Evolutionary conservation across 2,329 filamentous ascomycete species (phyloP), one percentile per base, ranked within the genome.

Genomic region (Colletotrichum siamense): DNA sequence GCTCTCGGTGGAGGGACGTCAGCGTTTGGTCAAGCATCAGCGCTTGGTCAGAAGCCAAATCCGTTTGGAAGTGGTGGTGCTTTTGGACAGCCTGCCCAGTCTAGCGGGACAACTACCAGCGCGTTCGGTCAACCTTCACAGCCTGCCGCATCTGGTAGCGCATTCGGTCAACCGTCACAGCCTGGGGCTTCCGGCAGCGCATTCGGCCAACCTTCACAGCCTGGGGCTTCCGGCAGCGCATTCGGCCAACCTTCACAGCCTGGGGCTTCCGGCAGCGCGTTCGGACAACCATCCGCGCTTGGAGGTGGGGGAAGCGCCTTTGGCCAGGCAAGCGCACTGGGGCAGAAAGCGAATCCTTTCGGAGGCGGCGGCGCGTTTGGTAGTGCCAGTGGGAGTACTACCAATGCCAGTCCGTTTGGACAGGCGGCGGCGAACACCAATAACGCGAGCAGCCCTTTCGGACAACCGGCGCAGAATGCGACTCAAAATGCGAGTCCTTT

Each of bases 81-180:
- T 10, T 81, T 62, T 69, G 70, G 66, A 8, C 49, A 68, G 65
- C 62, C 59, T 39, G 62, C 62, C n/a, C 77, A 78, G 65, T 22
- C 59, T 24, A 34, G 59, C 8, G 44, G 0, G 84, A 36, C 59
- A 32, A 15, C 39, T n/a, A 49, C 28, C 18, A 62, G 30, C 32
- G 28, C 59, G 6, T 62, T 62, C 18, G 59, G 59, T 4, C 59
- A 62, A 22, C 44, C 80, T 8, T 68, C 70, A 16, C 67, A 76
- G 52, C 63, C 73, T 12, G 67, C 49, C 13, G 52, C 57, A 10
- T 49, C 39, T 6, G 57, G 73, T 28, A 77, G 80, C 28, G 79
- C 79, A 0, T 88, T 89, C 75, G 83, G 85, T 6, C 87, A 86
- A 65, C 85, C 6, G 86, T 87, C 79, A 22, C 30, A 62, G 3